Conservation (phyloP, 306 rosid species). For the Nissolia schottii region DNA sequence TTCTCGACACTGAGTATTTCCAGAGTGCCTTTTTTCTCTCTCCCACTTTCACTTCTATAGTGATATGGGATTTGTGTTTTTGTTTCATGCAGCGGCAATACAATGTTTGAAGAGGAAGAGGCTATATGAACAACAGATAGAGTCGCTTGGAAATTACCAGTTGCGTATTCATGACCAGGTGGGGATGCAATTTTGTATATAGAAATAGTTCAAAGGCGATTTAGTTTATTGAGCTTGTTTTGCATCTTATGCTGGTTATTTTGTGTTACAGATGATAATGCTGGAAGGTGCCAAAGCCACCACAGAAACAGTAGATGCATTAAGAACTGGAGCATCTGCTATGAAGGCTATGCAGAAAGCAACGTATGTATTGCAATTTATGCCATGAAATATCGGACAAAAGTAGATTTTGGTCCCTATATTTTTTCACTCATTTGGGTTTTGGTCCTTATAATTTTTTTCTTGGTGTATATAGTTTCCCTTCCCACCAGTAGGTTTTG, state of each 20-base stretch:
- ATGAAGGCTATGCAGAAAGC: conserved; percentile 99
- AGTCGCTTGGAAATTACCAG: conserved; percentile 97
- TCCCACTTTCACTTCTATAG: neutral
- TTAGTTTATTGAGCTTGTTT: neutral
- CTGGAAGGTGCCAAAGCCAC: conserved; percentile 99
- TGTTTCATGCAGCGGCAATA: conserved; percentile 68
- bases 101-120: conserved; percentile 97
- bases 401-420: neutral
- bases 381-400: neutral
- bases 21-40: neutral
- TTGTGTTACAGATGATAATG: conserved; percentile 78
- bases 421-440: neutral
- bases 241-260: conserved; percentile 20
- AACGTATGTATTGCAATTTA: conserved; percentile 48
- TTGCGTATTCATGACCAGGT: conserved; percentile 98
- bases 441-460: neutral
- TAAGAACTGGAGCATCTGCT: conserved; percentile 90
- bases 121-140: conserved; percentile 91
- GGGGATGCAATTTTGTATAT: conserved; percentile 5
- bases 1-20: conserved; percentile 1
- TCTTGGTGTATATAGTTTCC: neutral
- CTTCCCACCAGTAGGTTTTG: neutral
- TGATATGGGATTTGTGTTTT: neutral
- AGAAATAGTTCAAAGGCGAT: neutral
- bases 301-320: conserved; percentile 96